These are phyloP conservation scores for Nicotiana obtusifolia DNA, from an alignment of 257 asterid genomes.

Conservation along the genomic window DNA sequence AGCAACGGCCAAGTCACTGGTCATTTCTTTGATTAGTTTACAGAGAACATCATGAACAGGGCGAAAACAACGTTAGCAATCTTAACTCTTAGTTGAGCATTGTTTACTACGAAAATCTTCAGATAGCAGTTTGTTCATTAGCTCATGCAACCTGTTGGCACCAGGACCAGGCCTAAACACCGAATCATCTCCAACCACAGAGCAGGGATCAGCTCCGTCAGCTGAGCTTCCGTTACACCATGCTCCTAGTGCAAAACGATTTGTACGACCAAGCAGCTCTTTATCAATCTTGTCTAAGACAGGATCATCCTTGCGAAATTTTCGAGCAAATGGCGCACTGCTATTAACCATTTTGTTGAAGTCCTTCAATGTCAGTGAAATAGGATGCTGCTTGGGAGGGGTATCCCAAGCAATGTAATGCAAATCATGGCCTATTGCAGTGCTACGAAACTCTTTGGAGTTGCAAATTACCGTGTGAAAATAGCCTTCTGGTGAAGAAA, in stretches of 20 bases:
- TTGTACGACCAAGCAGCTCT: conserved; percentile 62
- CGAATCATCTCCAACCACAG: conserved; percentile 57
- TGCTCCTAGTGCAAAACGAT: conserved; percentile 73
- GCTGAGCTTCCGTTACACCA: conserved; percentile 82
- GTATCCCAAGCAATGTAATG: conserved; percentile 98
- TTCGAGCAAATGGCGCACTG: conserved; percentile 86
- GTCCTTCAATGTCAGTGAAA: conserved; percentile 54
- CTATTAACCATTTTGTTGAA: conserved; percentile 79
- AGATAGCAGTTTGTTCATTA: conserved; percentile 45
- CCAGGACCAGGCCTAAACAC: conserved; percentile 76
- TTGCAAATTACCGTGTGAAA: conserved; percentile 95
- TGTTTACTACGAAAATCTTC: conserved; percentile 54
- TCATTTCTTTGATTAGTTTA: not conserved
- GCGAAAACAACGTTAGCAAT: not conserved
- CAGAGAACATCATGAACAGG: not conserved
- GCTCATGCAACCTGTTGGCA: conserved; percentile 55
- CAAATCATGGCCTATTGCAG: conserved; percentile 84
- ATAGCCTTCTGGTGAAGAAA: conserved; percentile 96
- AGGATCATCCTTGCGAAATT: conserved; percentile 78
- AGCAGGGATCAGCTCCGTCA: conserved; percentile 70
- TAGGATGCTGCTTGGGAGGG: conserved; percentile 98
- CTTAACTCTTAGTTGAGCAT: conserved; percentile 40
- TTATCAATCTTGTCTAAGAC: conserved; percentile 76
- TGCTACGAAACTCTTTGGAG: conserved; percentile 55
- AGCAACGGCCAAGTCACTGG: not conserved